These are phyloP conservation scores for Grigorovia transvaalensis DNA, from an alignment of 805 yeast species.

Conservation along the genomic window DNA sequence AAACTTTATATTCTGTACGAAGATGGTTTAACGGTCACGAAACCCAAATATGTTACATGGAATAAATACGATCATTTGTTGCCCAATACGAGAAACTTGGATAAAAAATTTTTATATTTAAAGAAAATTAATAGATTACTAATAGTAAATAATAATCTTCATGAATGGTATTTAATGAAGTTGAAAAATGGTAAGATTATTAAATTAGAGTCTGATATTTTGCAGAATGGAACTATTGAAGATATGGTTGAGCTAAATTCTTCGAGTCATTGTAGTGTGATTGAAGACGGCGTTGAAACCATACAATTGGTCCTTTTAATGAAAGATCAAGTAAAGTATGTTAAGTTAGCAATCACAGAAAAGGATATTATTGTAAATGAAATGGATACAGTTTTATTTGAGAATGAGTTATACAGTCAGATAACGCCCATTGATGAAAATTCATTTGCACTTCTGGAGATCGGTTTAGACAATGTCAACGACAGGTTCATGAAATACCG, in stretches of 20 bases:
- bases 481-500: not conserved
- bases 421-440: not conserved
- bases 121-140: constrained; percentile 20
- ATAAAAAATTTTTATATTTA: constrained; percentile 15
- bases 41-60: constrained; percentile 15
- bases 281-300: not conserved
- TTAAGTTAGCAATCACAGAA: constrained; percentile 10
- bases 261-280: not conserved
- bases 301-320: constrained; percentile 6
- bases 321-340: constrained; percentile 8
- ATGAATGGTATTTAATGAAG: constrained; percentile 22
- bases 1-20: constrained; percentile 12
- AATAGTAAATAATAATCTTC: constrained; percentile 12
- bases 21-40: constrained; percentile 17
- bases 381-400: constrained; percentile 3
- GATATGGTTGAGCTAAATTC: constrained; percentile 8
- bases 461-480: not conserved
- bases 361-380: constrained; percentile 9
- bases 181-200: constrained; percentile 19
- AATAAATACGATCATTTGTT: constrained; percentile 15
- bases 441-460: not conserved
- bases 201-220: constrained; percentile 4
- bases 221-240: constrained; percentile 1
- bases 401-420: not conserved
- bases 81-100: constrained; percentile 16